A percentile compares a stretch with the other conserved stretches of the same genome.
Evolutionary conservation across 2,329 filamentous ascomycete species (phyloP).

Genomic region (Monilinia aucupariae): DNA sequence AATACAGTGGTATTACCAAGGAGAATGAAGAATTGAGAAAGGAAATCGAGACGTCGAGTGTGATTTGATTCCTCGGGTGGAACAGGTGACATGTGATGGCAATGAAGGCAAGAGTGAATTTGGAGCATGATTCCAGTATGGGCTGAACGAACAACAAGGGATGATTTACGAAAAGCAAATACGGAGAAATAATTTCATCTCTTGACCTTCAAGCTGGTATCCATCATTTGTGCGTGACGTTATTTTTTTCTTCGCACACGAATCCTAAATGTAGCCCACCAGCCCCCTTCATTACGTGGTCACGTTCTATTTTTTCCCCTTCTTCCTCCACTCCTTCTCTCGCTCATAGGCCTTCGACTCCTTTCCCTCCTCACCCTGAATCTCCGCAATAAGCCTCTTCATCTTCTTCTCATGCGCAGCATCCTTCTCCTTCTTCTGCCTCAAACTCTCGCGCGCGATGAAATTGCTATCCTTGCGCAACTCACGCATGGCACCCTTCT

Average conservation of each 20-base stretch:
- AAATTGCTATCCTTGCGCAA: slow-evolving; percentile 93
- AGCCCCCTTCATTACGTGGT: background rate
- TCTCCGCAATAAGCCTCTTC: slow-evolving; percentile 84
- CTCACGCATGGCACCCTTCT: slow-evolving; percentile 90
- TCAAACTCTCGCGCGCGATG: slow-evolving; percentile 81
- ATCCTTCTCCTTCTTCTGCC: slow-evolving; percentile 90
- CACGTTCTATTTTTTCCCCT: slow-evolving; percentile 45
- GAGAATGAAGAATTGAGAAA: slow-evolving; percentile 25
- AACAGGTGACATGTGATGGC: background rate
- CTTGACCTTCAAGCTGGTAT: background rate
- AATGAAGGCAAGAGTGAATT: background rate
- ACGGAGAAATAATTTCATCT: background rate
- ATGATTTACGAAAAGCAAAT: background rate
- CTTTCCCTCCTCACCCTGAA: slow-evolving; percentile 85
- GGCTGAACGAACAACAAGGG: background rate
- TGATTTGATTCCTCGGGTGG: background rate
- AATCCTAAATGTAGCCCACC: background rate
- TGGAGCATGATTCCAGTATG: background rate
- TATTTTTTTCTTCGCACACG: background rate
- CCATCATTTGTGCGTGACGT: background rate
- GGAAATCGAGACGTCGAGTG: slow-evolving; percentile 18
- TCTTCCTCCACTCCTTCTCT: slow-evolving; percentile 72
- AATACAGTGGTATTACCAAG: slow-evolving; percentile 48
- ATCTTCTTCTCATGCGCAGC: slow-evolving; percentile 95
- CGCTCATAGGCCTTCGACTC: slow-evolving; percentile 86